These are phyloP conservation scores for Fistulinella prunicolor DNA, from an alignment of 768 basidiomycete genomes.

Conservation along the genomic window DNA sequence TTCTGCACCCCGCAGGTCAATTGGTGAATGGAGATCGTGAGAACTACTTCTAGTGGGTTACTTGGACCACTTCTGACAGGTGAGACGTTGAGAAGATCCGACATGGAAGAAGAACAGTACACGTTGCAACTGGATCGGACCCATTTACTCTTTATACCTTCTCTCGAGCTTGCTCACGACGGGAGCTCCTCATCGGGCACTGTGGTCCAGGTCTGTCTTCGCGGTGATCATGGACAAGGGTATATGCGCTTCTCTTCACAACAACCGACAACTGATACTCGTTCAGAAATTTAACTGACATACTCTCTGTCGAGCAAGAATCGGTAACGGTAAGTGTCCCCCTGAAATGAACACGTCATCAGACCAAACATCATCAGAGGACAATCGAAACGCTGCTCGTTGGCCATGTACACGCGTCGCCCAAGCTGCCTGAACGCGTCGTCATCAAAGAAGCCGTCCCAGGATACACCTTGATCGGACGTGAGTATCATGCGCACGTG, in stretches of 20 bases:
- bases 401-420: slow-evolving; percentile 15
- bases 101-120: slow-evolving; percentile 7
- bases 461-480: slow-evolving; percentile 22
- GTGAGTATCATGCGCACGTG: slow-evolving; percentile 1
- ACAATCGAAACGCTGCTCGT: slow-evolving; percentile 25
- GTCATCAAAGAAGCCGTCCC: slow-evolving; percentile 4
- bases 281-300: slow-evolving; percentile 4
- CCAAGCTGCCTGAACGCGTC: slow-evolving; percentile 16
- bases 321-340: slow-evolving; percentile 20
- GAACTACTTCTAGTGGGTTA: too few species aligned
- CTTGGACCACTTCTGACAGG: too few species aligned
- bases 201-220: slow-evolving; percentile 26
- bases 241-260: slow-evolving; percentile 13
- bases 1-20: too few species aligned
- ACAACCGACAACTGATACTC: not conserved
- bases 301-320: slow-evolving; percentile 9
- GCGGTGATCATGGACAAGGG: slow-evolving; percentile 12
- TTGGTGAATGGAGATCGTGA: too few species aligned
- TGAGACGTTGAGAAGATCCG: too few species aligned
- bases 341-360: not conserved
- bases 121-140: slow-evolving; percentile 21
- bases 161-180: not conserved
- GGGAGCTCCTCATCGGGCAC: slow-evolving; percentile 8
- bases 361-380: slow-evolving; percentile 7
- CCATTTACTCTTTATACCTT: slow-evolving; percentile 24